Percentiles rank a stretch among this genome's conserved stretches.
Conservation (phyloP, 768 basidiomycete species). For the Tulasnella sp. region DNA sequence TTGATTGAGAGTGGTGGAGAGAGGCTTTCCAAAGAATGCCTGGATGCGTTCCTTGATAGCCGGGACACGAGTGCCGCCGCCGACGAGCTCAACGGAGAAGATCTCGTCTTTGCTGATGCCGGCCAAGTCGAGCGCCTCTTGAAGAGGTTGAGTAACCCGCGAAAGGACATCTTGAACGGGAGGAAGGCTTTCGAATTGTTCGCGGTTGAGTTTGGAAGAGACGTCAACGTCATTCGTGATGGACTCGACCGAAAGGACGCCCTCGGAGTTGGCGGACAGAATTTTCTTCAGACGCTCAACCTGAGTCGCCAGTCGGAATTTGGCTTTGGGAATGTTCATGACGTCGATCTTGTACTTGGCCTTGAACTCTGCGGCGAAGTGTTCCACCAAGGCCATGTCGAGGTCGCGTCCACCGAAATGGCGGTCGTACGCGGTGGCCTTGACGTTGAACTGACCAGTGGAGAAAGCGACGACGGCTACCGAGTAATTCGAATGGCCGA, state of each 20-base stretch:
- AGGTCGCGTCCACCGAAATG: constrained; percentile 96
- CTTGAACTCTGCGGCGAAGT: constrained; percentile 92
- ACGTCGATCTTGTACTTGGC: constrained; percentile 98
- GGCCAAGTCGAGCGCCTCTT: constrained; percentile 74
- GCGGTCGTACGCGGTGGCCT: constrained; percentile 83
- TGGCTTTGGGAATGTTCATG: constrained; percentile 81
- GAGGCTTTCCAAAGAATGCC: constrained; percentile 76
- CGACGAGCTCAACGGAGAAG: constrained; percentile 87
- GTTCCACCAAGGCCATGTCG: constrained; percentile 81
- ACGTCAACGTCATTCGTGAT: constrained; percentile 97
- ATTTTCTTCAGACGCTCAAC: constrained; percentile 97
- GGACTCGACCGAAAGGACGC: constrained; percentile 87
- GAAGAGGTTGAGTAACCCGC: constrained; percentile 68
- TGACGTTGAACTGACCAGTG: constrained; percentile 86
- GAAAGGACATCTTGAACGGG: constrained; percentile 64
- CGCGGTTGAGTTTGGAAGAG: constrained; percentile 75
- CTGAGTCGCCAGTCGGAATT: constrained; percentile 80
- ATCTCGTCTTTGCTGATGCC: constrained; percentile 79
- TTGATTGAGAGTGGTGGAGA: constrained; percentile 92
- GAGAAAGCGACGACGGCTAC: constrained; percentile 87
- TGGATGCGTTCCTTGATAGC: constrained; percentile 86
- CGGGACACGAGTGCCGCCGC: constrained; percentile 89
- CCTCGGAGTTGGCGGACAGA: constrained; percentile 87
- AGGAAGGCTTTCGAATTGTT: constrained; percentile 68
- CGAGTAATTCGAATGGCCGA: constrained; percentile 88